These are phyloP conservation scores for Haplosporangium sp. DNA, from an alignment of 371 early-diverging fungal species.

Conservation along the genomic window DNA sequence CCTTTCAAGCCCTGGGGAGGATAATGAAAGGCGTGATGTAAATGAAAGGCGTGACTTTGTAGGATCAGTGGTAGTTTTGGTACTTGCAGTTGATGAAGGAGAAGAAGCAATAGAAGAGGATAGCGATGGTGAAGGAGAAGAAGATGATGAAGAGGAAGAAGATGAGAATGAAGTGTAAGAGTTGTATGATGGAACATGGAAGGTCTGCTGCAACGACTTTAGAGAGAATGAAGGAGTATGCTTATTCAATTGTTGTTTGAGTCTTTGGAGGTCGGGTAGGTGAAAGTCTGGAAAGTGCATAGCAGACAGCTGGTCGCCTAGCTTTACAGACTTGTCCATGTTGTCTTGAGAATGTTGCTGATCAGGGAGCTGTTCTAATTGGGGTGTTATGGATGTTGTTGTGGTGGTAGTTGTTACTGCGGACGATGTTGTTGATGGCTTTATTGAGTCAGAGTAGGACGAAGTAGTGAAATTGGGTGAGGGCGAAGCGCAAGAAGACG, in stretches of 20 bases:
- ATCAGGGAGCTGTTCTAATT: not conserved
- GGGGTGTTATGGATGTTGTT: not conserved
- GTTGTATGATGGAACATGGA: constrained; percentile 33
- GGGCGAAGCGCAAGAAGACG: not conserved
- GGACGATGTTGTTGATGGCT: not conserved
- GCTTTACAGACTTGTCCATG: constrained; percentile 36
- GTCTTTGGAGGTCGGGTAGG: constrained; percentile 41
- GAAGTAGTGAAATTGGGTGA: not conserved
- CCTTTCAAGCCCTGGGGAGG: not conserved
- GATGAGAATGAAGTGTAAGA: constrained; percentile 24
- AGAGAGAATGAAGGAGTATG: constrained; percentile 50
- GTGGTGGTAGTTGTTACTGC: no score
- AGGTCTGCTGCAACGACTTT: constrained; percentile 45
- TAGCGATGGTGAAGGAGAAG: no score
- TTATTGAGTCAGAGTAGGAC: not conserved
- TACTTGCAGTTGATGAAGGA: constrained; percentile 8
- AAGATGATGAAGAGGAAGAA: constrained; percentile 9
- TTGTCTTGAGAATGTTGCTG: constrained; percentile 2
- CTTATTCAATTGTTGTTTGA: constrained; percentile 50
- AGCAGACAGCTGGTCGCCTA: constrained; percentile 25
- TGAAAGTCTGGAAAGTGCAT: constrained; percentile 50
- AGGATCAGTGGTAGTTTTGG: not conserved
- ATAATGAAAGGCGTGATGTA: constrained; percentile 9
- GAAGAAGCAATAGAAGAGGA: constrained; percentile 21
- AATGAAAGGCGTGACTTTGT: constrained; percentile 6